Conservation (phyloP, 2,329 filamentous ascomycete species). For the Calonectria pseudoturangicola region DNA sequence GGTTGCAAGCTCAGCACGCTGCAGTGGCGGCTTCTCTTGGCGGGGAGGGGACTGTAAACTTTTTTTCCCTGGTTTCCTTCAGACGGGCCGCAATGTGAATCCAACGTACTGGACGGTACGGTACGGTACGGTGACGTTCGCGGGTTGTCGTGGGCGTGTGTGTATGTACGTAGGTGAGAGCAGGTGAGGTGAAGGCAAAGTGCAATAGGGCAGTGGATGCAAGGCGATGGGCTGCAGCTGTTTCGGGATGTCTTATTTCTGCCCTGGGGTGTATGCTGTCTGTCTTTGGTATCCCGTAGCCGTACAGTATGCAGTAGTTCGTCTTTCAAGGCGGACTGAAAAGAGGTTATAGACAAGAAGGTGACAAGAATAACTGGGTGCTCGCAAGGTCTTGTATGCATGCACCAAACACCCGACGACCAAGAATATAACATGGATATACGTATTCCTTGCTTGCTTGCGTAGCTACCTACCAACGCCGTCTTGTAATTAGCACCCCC, state of each 20-base stretch:
- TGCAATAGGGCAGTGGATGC: neutral
- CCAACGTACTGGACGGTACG: neutral
- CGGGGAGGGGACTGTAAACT: slow-evolving; percentile 1
- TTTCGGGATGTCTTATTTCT: slow-evolving; percentile 15
- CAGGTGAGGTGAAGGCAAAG: neutral
- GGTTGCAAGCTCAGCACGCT: slow-evolving; percentile 14
- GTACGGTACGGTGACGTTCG: neutral
- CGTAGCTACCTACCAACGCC: slow-evolving; percentile 28
- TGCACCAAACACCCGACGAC: slow-evolving; percentile 7
- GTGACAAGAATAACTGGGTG: slow-evolving; percentile 6
- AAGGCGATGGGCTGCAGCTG: slow-evolving; percentile 10
- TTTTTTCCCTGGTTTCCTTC: neutral
- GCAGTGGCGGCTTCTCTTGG: slow-evolving; percentile 14
- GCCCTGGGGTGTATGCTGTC: neutral
- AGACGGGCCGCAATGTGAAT: slow-evolving; percentile 7
- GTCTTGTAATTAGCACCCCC: slow-evolving; percentile 34
- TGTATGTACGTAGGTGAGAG: neutral
- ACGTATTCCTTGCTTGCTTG: slow-evolving; percentile 34
- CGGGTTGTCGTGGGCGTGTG: neutral
- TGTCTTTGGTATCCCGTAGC: neutral
- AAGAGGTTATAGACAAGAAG: slow-evolving; percentile 11
- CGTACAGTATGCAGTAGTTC: neutral
- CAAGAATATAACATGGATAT: slow-evolving; percentile 30
- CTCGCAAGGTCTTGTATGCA: slow-evolving; percentile 11
- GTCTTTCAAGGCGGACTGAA: slow-evolving; percentile 11